A percentile compares a stretch with the other conserved stretches of the same genome.
Evolutionary conservation across 2,329 filamentous ascomycete genomes (phyloP).

Genomic region (Mycocentrospora acerina): DNA sequence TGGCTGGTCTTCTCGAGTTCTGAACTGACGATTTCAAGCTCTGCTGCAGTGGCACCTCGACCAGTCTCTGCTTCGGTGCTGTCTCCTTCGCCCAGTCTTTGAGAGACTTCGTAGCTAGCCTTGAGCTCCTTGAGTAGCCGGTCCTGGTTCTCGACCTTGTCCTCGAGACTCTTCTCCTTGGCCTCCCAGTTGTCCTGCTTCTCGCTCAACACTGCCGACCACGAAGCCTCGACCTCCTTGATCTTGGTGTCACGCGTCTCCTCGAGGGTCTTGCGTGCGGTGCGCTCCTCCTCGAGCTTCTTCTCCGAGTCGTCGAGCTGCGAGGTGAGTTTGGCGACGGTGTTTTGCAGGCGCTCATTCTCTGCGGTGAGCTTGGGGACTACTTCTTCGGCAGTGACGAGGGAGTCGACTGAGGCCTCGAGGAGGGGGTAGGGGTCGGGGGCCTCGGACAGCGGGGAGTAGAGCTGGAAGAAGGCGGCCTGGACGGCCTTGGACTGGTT

Average conservation of each 20-base stretch:
- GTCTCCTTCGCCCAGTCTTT: constrained; percentile 76
- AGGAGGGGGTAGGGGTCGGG: constrained; percentile 95
- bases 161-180: constrained; percentile 86
- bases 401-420: constrained; percentile 92
- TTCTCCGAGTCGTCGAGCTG: constrained; percentile 83
- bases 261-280: constrained; percentile 72
- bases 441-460: constrained; percentile 90
- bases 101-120: constrained; percentile 94
- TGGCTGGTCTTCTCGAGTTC: constrained; percentile 88
- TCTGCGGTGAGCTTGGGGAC: constrained; percentile 86
- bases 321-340: constrained; percentile 70
- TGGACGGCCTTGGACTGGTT: constrained; percentile 95
- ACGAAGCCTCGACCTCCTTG: constrained; percentile 87
- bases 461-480: constrained; percentile 87
- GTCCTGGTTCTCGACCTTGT: constrained; percentile 94
- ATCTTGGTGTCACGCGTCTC: constrained; percentile 75
- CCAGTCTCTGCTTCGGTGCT: constrained; percentile 59
- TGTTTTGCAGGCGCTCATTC: constrained; percentile 82
- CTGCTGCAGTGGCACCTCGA: constrained; percentile 75
- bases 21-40: constrained; percentile 89
- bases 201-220: constrained; percentile 86
- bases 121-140: constrained; percentile 90
- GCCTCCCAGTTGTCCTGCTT: constrained; percentile 96
- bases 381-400: constrained; percentile 89
- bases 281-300: constrained; percentile 75